Base-by-base conservation (phyloP, 768 basidiomycete genomes). In the Mrakia frigida region DNA sequence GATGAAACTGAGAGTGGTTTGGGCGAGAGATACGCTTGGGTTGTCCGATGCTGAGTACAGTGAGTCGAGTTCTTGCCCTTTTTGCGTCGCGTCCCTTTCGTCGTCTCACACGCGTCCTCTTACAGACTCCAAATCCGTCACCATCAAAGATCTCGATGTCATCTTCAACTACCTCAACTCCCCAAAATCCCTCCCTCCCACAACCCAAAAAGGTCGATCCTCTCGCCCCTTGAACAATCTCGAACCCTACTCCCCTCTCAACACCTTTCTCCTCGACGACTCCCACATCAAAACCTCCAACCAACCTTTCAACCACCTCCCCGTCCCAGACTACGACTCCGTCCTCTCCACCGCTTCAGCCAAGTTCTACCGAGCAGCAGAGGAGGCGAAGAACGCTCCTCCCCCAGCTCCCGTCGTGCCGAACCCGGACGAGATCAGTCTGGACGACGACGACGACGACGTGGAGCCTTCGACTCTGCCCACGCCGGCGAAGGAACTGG, bases 21-120 rank as follows among this genome's bases (percentile, higher is more conserved):
- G 92, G 92, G 91, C 91, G 23, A 85, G 93, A 69, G 91, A 91
- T 80, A 90, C 90, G 9, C 83, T 94, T 0, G 92, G 91, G 0
- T 81, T 94, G n/a, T 85, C 84, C 5, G 80, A 84, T 14, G 83
- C 81, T 31, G 87, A 90, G 25, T 94, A 92, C 79, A 77, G 92
- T 93, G 80, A 82, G 91, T 89, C 77, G 50, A 70, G 33, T 23
- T 74, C 25, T 18, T 16, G 3, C 23, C 18, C 43, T 31, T 28
- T 16, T 52, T 79, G 61, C 46, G 16, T 50, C 46, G 16, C 46
- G 46, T 50, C 18, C n/a, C 13, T 21, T 1, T 86, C 87, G 78
- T 33, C 70, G 5, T 56, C 53, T 3, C 14, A 33, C 5, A 37
- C 52, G 56, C 35, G 14, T 73, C 72, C 52, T 74, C 59, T 81